Base-by-base conservation (phyloP, 1,139 yeast species). In the Hansenula lynferdii region DNA sequence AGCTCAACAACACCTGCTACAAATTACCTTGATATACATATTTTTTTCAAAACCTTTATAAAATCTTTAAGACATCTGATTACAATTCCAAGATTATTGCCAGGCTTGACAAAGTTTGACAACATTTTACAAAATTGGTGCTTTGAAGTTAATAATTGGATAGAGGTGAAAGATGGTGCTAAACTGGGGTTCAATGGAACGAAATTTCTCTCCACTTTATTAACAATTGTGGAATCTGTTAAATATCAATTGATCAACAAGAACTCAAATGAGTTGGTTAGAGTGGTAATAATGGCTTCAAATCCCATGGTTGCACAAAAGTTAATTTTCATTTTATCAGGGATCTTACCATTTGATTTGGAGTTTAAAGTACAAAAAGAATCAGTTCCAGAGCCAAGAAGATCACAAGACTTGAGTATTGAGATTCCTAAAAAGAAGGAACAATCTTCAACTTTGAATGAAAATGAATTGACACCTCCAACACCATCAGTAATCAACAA, bases 261-360 rank as follows among this genome's bases (percentile, higher is more conserved):
- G 6, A 40, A 44, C 5, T 39, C 42, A 6, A 42, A 47, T 15
- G 72, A 69, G 35, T 53, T 67, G 4, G 63, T 75, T 5, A 62
- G 83, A 38, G 63, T 77, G 0, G 78, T 77, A 4, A 63, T 77
- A 6, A 68, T 76, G 73, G 77, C 84, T 0, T 75, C 79, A 7
- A 78, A 77, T 48, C 77, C 80, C 18, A 72, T 72, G 22, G 80
- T 77, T 9, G 82, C 84, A 1, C 78, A 77, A 48, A 77, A 76
- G 51, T 58, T 78, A 41, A 60, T 77, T 0, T 77, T 76, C 42
- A 72, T 78, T 9, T 48, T 78, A 14, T 69, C 76, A 41, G 83
- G 77, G 0, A 48, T 77, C 28, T 56, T 70, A 14, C 68, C 72
- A 3, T 47, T 28, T 20, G 34, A 45, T 7, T 23, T 47, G n/a